Conservation (phyloP, 805 yeast species). For the Teunomyces stri region DNA sequence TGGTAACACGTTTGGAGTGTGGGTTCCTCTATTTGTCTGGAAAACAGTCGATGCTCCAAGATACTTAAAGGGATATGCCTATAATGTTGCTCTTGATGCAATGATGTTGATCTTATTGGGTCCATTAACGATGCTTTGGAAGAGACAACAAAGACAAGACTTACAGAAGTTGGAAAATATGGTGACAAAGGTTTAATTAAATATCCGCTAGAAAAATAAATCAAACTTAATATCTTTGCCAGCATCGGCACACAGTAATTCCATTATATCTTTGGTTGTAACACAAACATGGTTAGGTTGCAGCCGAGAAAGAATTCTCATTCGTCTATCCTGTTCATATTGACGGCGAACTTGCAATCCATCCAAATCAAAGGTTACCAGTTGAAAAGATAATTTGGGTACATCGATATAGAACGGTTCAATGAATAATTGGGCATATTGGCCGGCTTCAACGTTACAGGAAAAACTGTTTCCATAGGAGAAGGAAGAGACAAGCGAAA, state of each 20-base stretch:
- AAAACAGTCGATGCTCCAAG: slow-evolving; percentile 22
- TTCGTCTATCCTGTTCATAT: not conserved
- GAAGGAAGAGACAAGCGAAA: not conserved
- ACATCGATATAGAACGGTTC: slow-evolving; percentile 4
- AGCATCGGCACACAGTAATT: slow-evolving; percentile 1
- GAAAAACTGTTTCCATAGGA: not conserved
- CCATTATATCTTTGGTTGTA: not conserved
- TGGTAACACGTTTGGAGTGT: slow-evolving; percentile 21
- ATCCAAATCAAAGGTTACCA: not conserved
- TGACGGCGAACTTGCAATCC: not conserved
- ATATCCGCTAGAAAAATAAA: not conserved
- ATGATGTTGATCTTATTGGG: slow-evolving; percentile 15
- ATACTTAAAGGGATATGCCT: slow-evolving; percentile 20
- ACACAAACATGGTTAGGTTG: slow-evolving; percentile 1
- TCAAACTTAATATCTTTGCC: not conserved
- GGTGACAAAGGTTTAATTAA: not conserved
- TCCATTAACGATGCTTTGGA: slow-evolving; percentile 22
- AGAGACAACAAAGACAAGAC: slow-evolving; percentile 6
- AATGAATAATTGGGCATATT: slow-evolving; percentile 3
- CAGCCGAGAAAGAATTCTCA: not conserved
- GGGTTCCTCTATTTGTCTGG: slow-evolving; percentile 20
- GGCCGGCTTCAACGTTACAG: not conserved
- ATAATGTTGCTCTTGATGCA: slow-evolving; percentile 14
- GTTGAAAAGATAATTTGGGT: not conserved
- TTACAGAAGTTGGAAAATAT: not conserved